Percentiles rank a stretch among this genome's conserved stretches.
These are phyloP conservation scores for Starmerella tilneyi DNA, from an alignment of 805 yeast genomes.

Conservation along the genomic window DNA sequence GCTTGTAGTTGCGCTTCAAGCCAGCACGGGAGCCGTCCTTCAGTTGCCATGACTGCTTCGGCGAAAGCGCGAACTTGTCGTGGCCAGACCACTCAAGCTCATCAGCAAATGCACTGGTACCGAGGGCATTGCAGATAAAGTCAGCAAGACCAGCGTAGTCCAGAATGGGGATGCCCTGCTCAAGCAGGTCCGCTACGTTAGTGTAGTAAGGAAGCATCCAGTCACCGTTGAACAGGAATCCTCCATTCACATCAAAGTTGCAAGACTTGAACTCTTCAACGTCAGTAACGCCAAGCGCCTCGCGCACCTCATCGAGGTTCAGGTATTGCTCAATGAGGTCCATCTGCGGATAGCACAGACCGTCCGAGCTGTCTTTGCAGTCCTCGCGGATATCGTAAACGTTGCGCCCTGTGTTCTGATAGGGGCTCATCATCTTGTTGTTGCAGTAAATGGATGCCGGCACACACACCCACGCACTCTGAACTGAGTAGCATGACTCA, in stretches of 20 bases:
- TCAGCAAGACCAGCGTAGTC: conserved; percentile 94
- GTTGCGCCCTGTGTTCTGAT: conserved; percentile 68
- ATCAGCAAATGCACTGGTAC: conserved; percentile 75
- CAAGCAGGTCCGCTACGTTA: conserved; percentile 48
- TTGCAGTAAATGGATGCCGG: conserved; percentile 87
- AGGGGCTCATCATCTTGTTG: conserved; percentile 60
- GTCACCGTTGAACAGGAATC: conserved; percentile 60
- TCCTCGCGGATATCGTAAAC: conserved; percentile 76
- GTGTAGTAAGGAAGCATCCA: conserved; percentile 56
- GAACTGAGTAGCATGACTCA: conserved; percentile 59
- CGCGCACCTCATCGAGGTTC: conserved; percentile 61
- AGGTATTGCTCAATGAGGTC: conserved; percentile 63
- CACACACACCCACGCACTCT: conserved; percentile 68
- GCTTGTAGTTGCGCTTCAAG: conserved; percentile 47
- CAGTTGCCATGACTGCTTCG: conserved; percentile 24
- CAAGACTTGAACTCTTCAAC: conserved; percentile 66
- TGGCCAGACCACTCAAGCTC: conserved; percentile 54
- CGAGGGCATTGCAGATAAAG: conserved; percentile 87
- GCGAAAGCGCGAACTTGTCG: conserved; percentile 37
- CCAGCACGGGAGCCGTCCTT: conserved; percentile 45
- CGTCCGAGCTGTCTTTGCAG: conserved; percentile 33
- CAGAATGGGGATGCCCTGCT: conserved; percentile 63
- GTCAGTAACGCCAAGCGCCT: conserved; percentile 68
- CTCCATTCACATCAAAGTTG: conserved; percentile 64
- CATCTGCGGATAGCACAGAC: conserved; percentile 63